Base-by-base conservation (phyloP, 140 eudicot species). In the Erigeron philadelphicus region DNA sequence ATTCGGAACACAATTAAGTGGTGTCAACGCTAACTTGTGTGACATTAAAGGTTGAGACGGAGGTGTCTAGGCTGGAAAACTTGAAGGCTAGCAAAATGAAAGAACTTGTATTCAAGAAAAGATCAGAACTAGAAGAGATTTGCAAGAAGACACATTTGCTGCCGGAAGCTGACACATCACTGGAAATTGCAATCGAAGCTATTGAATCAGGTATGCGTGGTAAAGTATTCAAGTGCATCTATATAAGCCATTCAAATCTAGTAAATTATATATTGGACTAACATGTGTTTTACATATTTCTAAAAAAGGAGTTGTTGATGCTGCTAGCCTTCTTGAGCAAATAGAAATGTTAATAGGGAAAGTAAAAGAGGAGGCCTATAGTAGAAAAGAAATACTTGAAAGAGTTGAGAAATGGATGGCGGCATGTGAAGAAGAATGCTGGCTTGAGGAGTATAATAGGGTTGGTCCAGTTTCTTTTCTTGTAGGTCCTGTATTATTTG, bases 401-500 rank as follows among this genome's bases (percentile, higher is more conserved):
- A 88, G 48, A 67, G 90, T 90, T 62, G 96, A 90, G 75, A 88
- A 71, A 66, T 94, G 96, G 96, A 81, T 87, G 80, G 79, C 76
- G n/a, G 97, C 99, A 25, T 82, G 97, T 71, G 95, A 83, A 69
- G 97, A 94, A 68, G 97, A 93, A 79, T 81, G 87, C 66, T 93
- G 98, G 98, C 98, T 93, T 13, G 98, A 89, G 71, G 94, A 93
- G 70, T 93, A 93, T 67, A 93, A 89, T 46, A 81, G 83, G 90
- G 97, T 89, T n/a, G 16, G 80, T 78, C 62, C 58, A 55, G 11
- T 54, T 64, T 45, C 10, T 42, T 42, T 64, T 13, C 54, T 64
- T 43, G 17, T 15, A 1, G 56, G 9, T 12, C 12, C 6, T 8
- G 11, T 21, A 52, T 61, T 71, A 48, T 73, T 48, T 23, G 57